Conservation (phyloP, 2,329 filamentous ascomycete genomes). For the Xylariaceae sp. region DNA sequence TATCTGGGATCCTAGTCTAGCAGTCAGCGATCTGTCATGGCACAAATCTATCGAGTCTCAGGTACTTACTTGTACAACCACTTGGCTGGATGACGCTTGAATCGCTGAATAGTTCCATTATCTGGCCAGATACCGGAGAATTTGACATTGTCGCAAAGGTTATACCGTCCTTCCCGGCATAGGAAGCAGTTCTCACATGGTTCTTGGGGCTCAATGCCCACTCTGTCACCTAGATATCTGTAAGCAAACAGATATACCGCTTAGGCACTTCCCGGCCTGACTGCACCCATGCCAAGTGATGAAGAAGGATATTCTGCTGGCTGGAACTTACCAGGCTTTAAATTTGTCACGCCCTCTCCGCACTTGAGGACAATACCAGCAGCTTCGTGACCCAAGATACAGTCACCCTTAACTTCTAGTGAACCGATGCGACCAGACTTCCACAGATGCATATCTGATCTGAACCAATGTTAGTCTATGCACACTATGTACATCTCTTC, state of each 20-base stretch:
- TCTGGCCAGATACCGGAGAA: slow-evolving; percentile 61
- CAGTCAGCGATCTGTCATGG: slow-evolving; percentile 2
- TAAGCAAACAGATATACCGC: no score
- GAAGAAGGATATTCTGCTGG: not conserved
- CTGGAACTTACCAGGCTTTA: slow-evolving; percentile 40
- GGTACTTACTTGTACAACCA: slow-evolving; percentile 49
- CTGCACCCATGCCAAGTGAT: no score
- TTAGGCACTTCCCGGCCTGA: no score
- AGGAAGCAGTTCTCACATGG: slow-evolving; percentile 59
- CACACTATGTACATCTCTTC: no score
- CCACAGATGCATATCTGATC: slow-evolving; percentile 68
- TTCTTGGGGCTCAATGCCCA: slow-evolving; percentile 64
- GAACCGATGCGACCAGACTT: slow-evolving; percentile 60
- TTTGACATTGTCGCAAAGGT: slow-evolving; percentile 58
- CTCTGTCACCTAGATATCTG: slow-evolving; percentile 55
- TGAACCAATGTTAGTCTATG: slow-evolving; percentile 28
- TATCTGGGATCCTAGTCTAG: slow-evolving; percentile 43
- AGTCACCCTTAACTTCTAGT: slow-evolving; percentile 58
- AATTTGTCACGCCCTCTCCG: slow-evolving; percentile 49
- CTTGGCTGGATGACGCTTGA: slow-evolving; percentile 58
- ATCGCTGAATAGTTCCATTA: slow-evolving; percentile 57
- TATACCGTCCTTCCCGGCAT: slow-evolving; percentile 58
- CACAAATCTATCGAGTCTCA: not conserved
- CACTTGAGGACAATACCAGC: slow-evolving; percentile 56
- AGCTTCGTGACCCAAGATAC: slow-evolving; percentile 63